Conservation (phyloP, 2,329 filamentous ascomycete genomes). For the Phaeosphaeria sp. region DNA sequence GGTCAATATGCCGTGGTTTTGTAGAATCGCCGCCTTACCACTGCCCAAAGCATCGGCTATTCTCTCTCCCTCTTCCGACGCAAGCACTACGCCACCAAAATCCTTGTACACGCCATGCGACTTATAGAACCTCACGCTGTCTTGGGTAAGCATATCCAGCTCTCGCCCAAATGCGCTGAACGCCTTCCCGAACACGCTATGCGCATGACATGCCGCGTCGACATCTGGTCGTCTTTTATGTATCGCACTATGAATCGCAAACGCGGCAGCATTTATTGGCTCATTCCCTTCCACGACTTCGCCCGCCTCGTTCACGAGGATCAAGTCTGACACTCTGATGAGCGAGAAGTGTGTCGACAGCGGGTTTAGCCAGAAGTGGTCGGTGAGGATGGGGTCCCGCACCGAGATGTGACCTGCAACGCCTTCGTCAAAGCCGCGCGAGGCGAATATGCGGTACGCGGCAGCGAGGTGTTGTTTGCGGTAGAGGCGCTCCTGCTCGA, state of each 20-base stretch:
- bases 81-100: slow-evolving; percentile 52
- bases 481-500: slow-evolving; percentile 52
- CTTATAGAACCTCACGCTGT: slow-evolving; percentile 52
- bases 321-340: slow-evolving; percentile 51
- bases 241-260: slow-evolving; percentile 55
- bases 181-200: slow-evolving; percentile 56
- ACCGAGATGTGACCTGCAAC: slow-evolving; percentile 56
- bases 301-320: slow-evolving; percentile 53
- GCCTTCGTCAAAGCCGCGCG: slow-evolving; percentile 49
- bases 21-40: slow-evolving; percentile 47
- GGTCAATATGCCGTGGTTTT: slow-evolving; percentile 51
- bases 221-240: slow-evolving; percentile 47
- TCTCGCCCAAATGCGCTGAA: slow-evolving; percentile 55
- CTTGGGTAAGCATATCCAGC: slow-evolving; percentile 58
- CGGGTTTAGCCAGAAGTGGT: slow-evolving; percentile 52
- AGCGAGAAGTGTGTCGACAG: slow-evolving; percentile 54
- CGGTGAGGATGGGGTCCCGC: slow-evolving; percentile 42
- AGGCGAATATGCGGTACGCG: slow-evolving; percentile 51
- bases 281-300: slow-evolving; percentile 50
- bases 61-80: slow-evolving; percentile 52
- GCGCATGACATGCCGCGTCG: slow-evolving; percentile 53
- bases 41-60: slow-evolving; percentile 49
- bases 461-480: slow-evolving; percentile 56
- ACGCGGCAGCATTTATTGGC: slow-evolving; percentile 55
- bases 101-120: slow-evolving; percentile 50